Evolutionary conservation across 257 asterid species (phyloP).

Genomic region (Gynochthodes officinalis): DNA sequence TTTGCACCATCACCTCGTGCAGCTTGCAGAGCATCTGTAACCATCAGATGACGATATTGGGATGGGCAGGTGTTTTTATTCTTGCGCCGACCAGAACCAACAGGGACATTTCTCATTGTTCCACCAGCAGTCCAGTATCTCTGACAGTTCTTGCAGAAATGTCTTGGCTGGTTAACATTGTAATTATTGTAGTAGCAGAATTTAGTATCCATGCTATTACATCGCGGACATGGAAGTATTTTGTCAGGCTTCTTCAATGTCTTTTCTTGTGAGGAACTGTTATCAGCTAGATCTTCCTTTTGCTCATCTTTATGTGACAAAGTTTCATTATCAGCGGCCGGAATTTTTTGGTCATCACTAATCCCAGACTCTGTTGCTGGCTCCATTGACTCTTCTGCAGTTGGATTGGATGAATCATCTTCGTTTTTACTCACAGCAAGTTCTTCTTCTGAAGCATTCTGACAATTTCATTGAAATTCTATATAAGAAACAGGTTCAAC

Average conservation of each 20-base stretch:
- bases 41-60: slow-evolving; percentile 30
- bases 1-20: slow-evolving; percentile 21
- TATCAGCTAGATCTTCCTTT: slow-evolving; percentile 34
- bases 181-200: slow-evolving; percentile 92
- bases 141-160: slow-evolving; percentile 82
- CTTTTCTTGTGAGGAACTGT: slow-evolving; percentile 34
- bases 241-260: slow-evolving; percentile 68
- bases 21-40: slow-evolving; percentile 34
- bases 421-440: slow-evolving; percentile 21
- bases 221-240: slow-evolving; percentile 75
- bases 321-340: slow-evolving; percentile 25
- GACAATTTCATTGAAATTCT: slow-evolving; percentile 14
- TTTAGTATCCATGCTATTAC: slow-evolving; percentile 81
- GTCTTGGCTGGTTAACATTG: slow-evolving; percentile 81
- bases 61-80: slow-evolving; percentile 37
- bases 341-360: slow-evolving; percentile 26
- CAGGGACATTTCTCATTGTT: slow-evolving; percentile 75
- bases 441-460: slow-evolving; percentile 43
- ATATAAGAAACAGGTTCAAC: slow-evolving; percentile 8
- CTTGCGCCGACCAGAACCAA: slow-evolving; percentile 88
- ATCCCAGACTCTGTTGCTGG: slow-evolving; percentile 38
- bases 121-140: slow-evolving; percentile 96
- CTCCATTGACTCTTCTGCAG: slow-evolving; percentile 28
- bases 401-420: slow-evolving; percentile 15
- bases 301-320: slow-evolving; percentile 19